Conservation (phyloP, 1,139 yeast genomes). For the Cylindricascospora bacillispora region DNA sequence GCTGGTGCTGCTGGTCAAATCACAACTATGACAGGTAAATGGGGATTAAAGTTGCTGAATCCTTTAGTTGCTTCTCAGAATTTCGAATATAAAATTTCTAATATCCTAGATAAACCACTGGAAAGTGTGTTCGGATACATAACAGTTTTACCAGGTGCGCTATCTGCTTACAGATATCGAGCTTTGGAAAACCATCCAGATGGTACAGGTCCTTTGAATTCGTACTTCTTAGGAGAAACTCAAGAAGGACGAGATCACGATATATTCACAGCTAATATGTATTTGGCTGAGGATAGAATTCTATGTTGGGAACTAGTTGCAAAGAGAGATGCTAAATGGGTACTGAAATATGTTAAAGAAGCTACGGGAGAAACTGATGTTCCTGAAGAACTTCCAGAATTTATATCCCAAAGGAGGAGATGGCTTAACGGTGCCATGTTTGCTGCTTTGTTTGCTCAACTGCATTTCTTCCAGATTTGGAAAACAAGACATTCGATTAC, state of each 20-base stretch:
- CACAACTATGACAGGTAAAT: constrained; percentile 83
- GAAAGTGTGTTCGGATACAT: constrained; percentile 91
- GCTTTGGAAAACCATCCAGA: constrained; percentile 77
- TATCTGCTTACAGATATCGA: constrained; percentile 84
- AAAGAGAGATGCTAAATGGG: constrained; percentile 78
- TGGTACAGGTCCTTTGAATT: constrained; percentile 83
- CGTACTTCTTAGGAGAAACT: constrained; percentile 85
- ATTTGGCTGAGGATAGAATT: constrained; percentile 93
- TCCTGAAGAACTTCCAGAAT: constrained; percentile 83
- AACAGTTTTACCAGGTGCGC: constrained; percentile 89
- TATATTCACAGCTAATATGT: constrained; percentile 94
- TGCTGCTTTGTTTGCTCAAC: constrained; percentile 82
- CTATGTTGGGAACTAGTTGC: constrained; percentile 96
- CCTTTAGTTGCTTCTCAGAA: constrained; percentile 95
- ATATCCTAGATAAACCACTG: constrained; percentile 86
- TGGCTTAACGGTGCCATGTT: constrained; percentile 98
- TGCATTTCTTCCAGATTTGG: constrained; percentile 75
- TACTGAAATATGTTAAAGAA: constrained; percentile 78
- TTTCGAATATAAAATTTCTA: constrained; percentile 93
- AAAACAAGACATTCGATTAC: constrained; percentile 65
- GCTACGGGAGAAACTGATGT: constrained; percentile 98
- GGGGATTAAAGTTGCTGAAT: constrained; percentile 64
- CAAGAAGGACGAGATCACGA: constrained; percentile 46
- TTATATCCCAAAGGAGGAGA: constrained; percentile 88
- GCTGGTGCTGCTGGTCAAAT: constrained; percentile 99